phyloP scores from a whole-genome alignment of 108 stramenopile species.

The Cyclotella atomus region DNA sequence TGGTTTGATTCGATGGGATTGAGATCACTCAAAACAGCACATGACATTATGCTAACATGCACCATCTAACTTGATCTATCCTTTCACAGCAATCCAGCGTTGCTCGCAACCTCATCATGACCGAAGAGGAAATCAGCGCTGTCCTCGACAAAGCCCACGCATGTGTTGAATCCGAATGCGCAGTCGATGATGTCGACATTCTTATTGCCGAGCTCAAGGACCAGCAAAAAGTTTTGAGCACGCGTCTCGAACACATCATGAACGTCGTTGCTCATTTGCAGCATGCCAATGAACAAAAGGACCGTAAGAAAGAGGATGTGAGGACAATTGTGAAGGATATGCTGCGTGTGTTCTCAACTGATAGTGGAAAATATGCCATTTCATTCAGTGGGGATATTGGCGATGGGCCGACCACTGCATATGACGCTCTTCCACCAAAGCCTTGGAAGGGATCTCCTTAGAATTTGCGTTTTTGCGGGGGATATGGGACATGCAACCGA shows the following conservation, averaged over 20 bases:
- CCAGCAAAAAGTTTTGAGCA: slow-evolving; percentile 68
- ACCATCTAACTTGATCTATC: not conserved
- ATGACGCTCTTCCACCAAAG: slow-evolving; percentile 76
- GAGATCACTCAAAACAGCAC: too few relatives aligned
- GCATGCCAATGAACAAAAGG: slow-evolving; percentile 63
- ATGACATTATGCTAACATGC: too few relatives aligned
- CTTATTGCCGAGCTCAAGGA: slow-evolving; percentile 67
- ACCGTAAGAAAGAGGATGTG: slow-evolving; percentile 67
- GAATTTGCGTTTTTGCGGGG: not conserved
- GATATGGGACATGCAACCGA: too few relatives aligned
- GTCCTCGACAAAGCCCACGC: slow-evolving; percentile 60
- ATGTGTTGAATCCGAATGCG: slow-evolving; percentile 74
- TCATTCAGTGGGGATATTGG: slow-evolving; percentile 79
- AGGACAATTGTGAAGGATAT: slow-evolving; percentile 77
- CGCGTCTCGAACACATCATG: slow-evolving; percentile 66
- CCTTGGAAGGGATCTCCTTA: slow-evolving; percentile 44
- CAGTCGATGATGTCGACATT: slow-evolving; percentile 66
- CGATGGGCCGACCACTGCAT: slow-evolving; percentile 73
- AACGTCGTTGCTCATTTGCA: slow-evolving; percentile 67
- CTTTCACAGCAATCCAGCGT: slow-evolving; percentile 9
- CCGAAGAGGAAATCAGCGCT: slow-evolving; percentile 62
- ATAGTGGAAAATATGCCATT: slow-evolving; percentile 48
- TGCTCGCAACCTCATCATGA: slow-evolving; percentile 59
- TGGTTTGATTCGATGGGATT: too few relatives aligned
- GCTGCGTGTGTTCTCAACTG: slow-evolving; percentile 66